phyloP scores from a whole-genome alignment of 192 early-diverging fungal species.

The Rhizophagus clarus region DNA sequence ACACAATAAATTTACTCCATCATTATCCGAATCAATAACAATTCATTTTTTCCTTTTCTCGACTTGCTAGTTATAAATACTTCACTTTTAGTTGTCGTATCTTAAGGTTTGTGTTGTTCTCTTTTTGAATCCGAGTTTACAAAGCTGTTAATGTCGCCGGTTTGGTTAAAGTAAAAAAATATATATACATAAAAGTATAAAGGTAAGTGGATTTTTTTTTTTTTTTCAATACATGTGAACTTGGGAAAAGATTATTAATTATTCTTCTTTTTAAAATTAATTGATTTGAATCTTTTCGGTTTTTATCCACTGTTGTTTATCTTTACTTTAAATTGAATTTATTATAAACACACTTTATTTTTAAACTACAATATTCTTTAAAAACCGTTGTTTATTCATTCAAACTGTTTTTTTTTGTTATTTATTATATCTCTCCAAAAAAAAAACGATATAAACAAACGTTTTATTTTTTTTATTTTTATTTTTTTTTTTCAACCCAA shows the following conservation, averaged over 20 bases:
- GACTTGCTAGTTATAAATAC: background rate
- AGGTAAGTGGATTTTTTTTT: background rate
- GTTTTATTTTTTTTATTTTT: no score
- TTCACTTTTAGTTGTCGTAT: background rate
- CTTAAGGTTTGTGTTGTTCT: background rate
- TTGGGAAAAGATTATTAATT: background rate
- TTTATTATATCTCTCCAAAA: no score
- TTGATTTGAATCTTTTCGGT: background rate
- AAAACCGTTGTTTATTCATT: background rate
- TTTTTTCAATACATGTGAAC: background rate
- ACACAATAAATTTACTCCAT: background rate
- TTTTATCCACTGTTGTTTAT: background rate
- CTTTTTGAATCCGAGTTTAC: background rate
- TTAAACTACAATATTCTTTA: no score
- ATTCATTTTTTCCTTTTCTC: background rate
- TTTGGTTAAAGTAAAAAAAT: background rate
- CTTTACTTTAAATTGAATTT: background rate
- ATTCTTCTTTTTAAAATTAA: background rate
- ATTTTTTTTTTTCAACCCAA: no score
- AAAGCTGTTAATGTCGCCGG: background rate
- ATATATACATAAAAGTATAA: background rate
- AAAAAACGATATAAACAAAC: no score
- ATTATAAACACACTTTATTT: background rate
- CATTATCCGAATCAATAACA: background rate
- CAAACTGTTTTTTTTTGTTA: background rate